Evolutionary conservation across 1,139 yeast genomes (phyloP), one percentile per base, ranked within the genome.

Genomic region (Yamadazyma siamensis): DNA sequence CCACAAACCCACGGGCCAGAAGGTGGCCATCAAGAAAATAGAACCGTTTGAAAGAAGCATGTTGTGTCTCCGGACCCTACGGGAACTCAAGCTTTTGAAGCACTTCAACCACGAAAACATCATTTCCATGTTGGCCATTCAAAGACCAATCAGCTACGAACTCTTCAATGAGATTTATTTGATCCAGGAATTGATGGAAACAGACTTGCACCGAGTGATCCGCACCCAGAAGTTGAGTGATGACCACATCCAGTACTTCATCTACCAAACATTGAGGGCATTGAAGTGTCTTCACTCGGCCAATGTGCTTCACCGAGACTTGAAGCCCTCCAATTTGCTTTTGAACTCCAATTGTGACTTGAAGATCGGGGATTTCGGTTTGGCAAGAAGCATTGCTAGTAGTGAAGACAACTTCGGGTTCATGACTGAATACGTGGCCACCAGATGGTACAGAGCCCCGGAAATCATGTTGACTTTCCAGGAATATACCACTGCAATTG

Each of bases 401-500:
- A 71, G 71, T 12, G 69, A 71, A 36, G 58, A 46, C 29, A 51
- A 50, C 35, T 46, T 52, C 26, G 59, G 59, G 12, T 61, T 62
- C n/a, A 52, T 91, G 84, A 91, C 98, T 3, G 97, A 91, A 58
- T 91, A 91, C 54, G 97, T 91, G 31, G 97, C 97, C 6, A 91
- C 98, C 5, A 67, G 97, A 47, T 89, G 97, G 97, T 89, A 89
- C 59, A 67, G 97, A 32, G 97, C 97, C 1, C 97, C 97, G 0
- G 97, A 89, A 52, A 89, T 89, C 53, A 89, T 89, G 97, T 70
- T 91, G 33, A 50, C 96, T 1, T 83, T 88, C 49, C 91, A 89
- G 39, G 89, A 85, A 52, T 91, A 91, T 59, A 84, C 96, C 16
- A 85, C 89, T 37, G 96, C 96, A 12, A 89, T 91, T 48, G 98